Percentiles rank a stretch among this genome's conserved stretches.
Conservation (phyloP, 331 rosid genomes). For the Rosa hybrid region DNA sequence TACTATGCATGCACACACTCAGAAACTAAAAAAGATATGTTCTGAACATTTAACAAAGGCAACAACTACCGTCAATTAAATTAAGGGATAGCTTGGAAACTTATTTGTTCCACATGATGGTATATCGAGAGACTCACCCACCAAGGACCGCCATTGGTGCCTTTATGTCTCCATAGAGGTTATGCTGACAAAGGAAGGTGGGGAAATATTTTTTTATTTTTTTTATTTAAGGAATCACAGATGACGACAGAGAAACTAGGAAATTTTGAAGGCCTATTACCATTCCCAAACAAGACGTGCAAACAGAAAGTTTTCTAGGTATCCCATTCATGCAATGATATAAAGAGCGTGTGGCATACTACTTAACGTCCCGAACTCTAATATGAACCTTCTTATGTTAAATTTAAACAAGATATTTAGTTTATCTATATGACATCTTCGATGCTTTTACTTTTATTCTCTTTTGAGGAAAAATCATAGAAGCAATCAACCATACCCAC, state of each 20-base stretch:
- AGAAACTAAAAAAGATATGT: neutral
- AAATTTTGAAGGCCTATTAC: neutral
- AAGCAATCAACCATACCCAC: neutral
- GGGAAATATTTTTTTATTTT: neutral
- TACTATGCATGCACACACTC: neutral
- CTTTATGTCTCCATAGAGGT: too few species aligned
- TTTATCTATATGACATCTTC: neutral
- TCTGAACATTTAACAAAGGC: neutral
- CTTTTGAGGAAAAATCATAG: neutral
- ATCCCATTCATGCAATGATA: conserved; percentile 59
- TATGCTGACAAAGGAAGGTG: neutral
- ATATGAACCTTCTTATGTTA: neutral
- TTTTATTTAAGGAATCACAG: neutral
- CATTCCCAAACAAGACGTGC: conserved; percentile 83
- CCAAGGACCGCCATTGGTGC: too few species aligned
- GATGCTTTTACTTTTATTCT: neutral
- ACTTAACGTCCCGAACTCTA: neutral
- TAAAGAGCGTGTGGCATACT: neutral
- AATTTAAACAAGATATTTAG: neutral
- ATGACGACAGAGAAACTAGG: neutral
- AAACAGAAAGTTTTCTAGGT: conserved; percentile 73
- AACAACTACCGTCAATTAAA: neutral
- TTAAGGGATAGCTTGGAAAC: neutral
- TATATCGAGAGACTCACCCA: too few species aligned
- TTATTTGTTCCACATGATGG: neutral